Conservation (phyloP, 192 early-diverging fungal species). For the Phlyctochytrium arcticum region DNA sequence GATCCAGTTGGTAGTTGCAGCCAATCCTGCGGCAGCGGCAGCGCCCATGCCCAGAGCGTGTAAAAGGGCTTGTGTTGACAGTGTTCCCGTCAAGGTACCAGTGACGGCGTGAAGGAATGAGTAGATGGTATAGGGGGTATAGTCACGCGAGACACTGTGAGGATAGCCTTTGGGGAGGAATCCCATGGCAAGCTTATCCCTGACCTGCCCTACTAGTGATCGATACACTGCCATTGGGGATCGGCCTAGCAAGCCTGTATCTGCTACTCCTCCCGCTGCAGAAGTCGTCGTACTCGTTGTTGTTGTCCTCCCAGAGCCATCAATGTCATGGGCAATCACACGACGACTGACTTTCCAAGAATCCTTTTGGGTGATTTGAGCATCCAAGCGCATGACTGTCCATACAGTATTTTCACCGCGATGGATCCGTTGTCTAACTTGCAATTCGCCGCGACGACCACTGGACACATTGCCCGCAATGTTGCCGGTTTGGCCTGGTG, state of each 20-base stretch:
- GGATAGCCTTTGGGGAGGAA: slow-evolving; percentile 79
- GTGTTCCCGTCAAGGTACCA: slow-evolving; percentile 66
- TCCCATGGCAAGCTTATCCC: slow-evolving; percentile 16
- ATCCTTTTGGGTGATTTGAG: background rate
- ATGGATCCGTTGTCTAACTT: background rate
- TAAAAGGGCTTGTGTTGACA: slow-evolving; percentile 80
- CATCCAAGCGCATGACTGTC: slow-evolving; percentile 6
- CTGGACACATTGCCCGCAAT: no score
- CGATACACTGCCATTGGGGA: background rate
- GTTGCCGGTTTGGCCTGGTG: no score
- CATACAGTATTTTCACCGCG: slow-evolving; percentile 2
- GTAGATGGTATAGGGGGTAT: slow-evolving; percentile 71
- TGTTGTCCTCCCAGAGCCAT: no score
- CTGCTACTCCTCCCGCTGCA: background rate
- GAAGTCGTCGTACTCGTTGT: background rate
- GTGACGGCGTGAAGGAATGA: slow-evolving; percentile 74
- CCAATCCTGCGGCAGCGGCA: slow-evolving; percentile 38
- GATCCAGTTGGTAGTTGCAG: slow-evolving; percentile 86
- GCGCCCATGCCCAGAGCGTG: slow-evolving; percentile 79
- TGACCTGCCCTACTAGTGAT: background rate
- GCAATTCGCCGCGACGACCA: no score
- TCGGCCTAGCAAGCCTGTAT: no score
- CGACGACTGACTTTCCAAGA: background rate
- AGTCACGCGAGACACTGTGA: slow-evolving; percentile 68
- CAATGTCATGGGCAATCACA: background rate